Evolutionary conservation across 1,284 basidiomycete genomes (phyloP).

Genomic region (Trichosporon inkin): DNA sequence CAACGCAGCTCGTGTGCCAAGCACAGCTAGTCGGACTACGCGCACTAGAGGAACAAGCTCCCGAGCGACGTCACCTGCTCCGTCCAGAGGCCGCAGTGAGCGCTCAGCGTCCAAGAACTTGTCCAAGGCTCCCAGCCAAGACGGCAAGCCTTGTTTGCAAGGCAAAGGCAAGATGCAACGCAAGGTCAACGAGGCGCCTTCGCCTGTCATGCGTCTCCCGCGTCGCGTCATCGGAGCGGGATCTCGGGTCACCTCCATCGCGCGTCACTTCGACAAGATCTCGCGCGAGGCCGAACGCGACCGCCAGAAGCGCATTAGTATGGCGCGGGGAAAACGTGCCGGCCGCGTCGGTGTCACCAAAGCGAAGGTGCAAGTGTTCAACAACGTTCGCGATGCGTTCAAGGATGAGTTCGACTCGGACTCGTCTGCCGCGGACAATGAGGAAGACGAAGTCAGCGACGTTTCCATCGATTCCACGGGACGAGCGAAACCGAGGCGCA

Average conservation of each 20-base stretch:
- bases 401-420: constrained; percentile 71
- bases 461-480: constrained; percentile 39
- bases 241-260: constrained; percentile 54
- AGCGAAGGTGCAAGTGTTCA: constrained; percentile 84
- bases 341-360: constrained; percentile 85
- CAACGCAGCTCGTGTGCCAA: constrained; percentile 57
- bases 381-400: constrained; percentile 88
- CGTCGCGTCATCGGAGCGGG: constrained; percentile 33
- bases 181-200: constrained; percentile 9
- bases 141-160: constrained; percentile 33
- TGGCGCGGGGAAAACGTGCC: constrained; percentile 75
- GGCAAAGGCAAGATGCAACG: constrained; percentile 44
- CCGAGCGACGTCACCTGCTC: background rate
- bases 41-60: background rate
- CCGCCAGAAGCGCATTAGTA: constrained; percentile 51
- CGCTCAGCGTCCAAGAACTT: constrained; percentile 4
- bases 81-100: background rate
- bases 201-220: constrained; percentile 16
- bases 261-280: constrained; percentile 54
- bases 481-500: constrained; percentile 22
- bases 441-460: constrained; percentile 54
- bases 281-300: constrained; percentile 56
- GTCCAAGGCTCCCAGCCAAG: constrained; percentile 18
- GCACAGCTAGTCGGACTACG: background rate
- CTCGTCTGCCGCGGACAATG: constrained; percentile 80